These are phyloP conservation scores for Trichoderma afroharzianum DNA, from an alignment of 2,329 filamentous ascomycete species.

Conservation along the genomic window DNA sequence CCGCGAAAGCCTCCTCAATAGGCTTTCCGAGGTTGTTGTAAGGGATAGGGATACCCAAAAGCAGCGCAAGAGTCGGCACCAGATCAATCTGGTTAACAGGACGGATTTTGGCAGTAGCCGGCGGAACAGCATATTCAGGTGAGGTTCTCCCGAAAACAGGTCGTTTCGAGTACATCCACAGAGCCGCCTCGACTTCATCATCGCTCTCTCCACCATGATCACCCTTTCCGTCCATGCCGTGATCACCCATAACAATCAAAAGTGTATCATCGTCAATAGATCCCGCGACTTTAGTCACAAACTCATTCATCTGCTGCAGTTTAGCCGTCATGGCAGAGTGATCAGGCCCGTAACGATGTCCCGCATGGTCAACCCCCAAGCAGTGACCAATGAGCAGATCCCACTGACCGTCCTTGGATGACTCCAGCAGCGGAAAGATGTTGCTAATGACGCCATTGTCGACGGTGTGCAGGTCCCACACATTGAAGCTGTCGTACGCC, in stretches of 20 bases:
- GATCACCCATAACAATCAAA: constrained; percentile 96
- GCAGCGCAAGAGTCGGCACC: constrained; percentile 82
- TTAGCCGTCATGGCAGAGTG: constrained; percentile 91
- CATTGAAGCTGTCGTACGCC: constrained; percentile 95
- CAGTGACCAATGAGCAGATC: constrained; percentile 94
- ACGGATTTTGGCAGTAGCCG: constrained; percentile 70
- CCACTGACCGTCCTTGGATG: constrained; percentile 67
- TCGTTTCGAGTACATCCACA: constrained; percentile 98
- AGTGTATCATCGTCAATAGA: constrained; percentile 80
- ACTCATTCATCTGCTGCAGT: constrained; percentile 82
- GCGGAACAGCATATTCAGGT: constrained; percentile 54
- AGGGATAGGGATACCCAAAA: constrained; percentile 87
- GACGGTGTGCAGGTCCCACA: constrained; percentile 95
- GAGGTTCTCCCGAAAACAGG: constrained; percentile 76
- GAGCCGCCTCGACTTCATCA: constrained; percentile 86
- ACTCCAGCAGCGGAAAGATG: constrained; percentile 75
- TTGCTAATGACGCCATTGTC: constrained; percentile 93
- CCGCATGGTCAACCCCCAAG: constrained; percentile 93
- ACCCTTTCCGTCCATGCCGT: constrained; percentile 96
- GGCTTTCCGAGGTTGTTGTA: constrained; percentile 93
- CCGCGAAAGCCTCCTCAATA: constrained; percentile 89
- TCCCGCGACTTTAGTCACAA: constrained; percentile 68
- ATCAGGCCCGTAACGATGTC: constrained; percentile 90
- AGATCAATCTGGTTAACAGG: constrained; percentile 86
- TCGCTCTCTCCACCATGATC: constrained; percentile 98